Evolutionary conservation across 192 early-diverging fungal species (phyloP), one percentile per base, ranked within the genome.

Genomic region (Dissophora globulifera): DNA sequence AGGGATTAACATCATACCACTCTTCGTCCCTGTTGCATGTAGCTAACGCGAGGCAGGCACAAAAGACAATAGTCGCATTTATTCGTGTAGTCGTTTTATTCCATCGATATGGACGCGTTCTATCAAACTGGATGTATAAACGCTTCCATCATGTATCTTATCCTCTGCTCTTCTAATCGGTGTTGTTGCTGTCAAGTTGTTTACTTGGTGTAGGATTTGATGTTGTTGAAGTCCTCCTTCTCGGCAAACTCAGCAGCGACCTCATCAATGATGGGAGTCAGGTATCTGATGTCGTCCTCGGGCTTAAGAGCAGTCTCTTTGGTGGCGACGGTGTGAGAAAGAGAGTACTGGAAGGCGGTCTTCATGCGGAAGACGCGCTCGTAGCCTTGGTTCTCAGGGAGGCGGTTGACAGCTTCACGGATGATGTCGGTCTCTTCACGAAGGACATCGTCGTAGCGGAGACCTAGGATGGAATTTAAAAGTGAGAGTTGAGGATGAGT

Each of bases 381-480:
- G 60, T 93, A 85, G 25, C 72, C 64, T 52, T 92, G 92, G 16
- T 86, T 57, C 19, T 86, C 86, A 49, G 88, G 79, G 19, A 98
- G 85, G 25, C 96, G 91, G 67, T 86, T 81, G 42, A 98, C 74
- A 5, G 96, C 95, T 74, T 94, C 93, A 62, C 88, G 81, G 42
- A 95, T 89, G 47, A 94, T 82, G 25, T 87, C 85, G 49, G 82
- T 92, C 81, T 98, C 95, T 46, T 95, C 94, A 30, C 83, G 85
- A 79, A 96, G 83, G 47, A 98, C 80, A 80, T 97, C 96, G 85
- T 98, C 96, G 69, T 91, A 93, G 53, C 87, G 85, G 46, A 98
- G 83, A 62, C 96, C 96, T 92, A 51, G 43, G 17, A n/a, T 17
- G 43, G 12, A 45, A 45, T 9, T 10, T 45, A n/a, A 4, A 45